Percentiles rank a stretch among this genome's conserved stretches.
Evolutionary conservation across 257 asterid genomes (phyloP).

Genomic region (Haberlea rhodopensis): DNA sequence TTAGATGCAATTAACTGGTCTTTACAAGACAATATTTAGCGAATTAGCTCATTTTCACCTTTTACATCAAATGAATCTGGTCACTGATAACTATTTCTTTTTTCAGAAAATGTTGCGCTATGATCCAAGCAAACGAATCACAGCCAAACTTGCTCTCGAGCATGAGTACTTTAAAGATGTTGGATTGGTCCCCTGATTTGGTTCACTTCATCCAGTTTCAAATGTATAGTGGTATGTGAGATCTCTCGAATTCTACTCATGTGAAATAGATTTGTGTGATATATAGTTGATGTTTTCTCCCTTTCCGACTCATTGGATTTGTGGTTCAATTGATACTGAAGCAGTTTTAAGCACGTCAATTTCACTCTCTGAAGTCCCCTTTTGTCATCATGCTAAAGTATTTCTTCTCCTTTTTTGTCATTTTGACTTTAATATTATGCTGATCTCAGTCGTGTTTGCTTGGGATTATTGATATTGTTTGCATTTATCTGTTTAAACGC

Average conservation of each 20-base stretch:
- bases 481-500: no score
- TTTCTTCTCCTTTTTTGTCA: no score
- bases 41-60: neutral
- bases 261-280: constrained; percentile 32
- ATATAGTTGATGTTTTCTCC: constrained; percentile 25
- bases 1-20: neutral
- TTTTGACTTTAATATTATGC: no score
- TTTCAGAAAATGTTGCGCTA: constrained; percentile 64
- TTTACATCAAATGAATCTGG: constrained; percentile 10
- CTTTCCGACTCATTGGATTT: constrained; percentile 29
- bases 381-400: neutral
- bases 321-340: constrained; percentile 30
- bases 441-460: no score
- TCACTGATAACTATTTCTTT: constrained; percentile 16
- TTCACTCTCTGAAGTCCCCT: neutral
- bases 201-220: constrained; percentile 34
- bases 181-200: constrained; percentile 51
- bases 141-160: constrained; percentile 84
- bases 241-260: constrained; percentile 34
- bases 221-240: constrained; percentile 60
- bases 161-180: constrained; percentile 89
- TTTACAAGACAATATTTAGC: neutral
- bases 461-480: no score
- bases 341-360: constrained; percentile 25
- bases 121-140: constrained; percentile 92